Base-by-base conservation (phyloP, 495 filamentous ascomycete genomes). In the Ramalina peruviana region DNA sequence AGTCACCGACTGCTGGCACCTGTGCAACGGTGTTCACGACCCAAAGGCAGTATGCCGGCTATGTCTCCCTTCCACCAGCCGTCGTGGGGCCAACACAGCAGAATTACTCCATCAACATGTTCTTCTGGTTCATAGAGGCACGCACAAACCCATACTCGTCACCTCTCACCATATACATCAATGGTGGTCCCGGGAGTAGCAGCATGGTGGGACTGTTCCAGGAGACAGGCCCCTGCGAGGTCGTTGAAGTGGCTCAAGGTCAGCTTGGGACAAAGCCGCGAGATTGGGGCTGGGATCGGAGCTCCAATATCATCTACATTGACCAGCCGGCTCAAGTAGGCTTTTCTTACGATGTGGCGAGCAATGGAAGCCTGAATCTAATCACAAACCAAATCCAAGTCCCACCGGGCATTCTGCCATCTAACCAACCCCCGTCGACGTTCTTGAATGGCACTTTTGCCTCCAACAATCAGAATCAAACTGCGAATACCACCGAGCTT, bases 91-190 rank as follows among this genome's bases (percentile, higher is more conserved):
- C 65, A 10, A 60, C 72, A 9, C 61, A 69, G 51, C 71, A 78
- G 52, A 60, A 74, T 17, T 84, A 81, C 57, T 70, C 79, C 19
- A 81, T 82, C 48, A 84, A 86, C 59, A 83, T 74, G n/a, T 85
- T 83, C 57, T 86, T 86, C 64, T 86, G 82, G 83, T 87, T 83
- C 57, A 74, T 87, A 52, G 81, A 78, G 54, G 76, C 79, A 0
- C 68, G 79, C 27, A 68, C 78, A 26, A 72, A 77, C 42, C 72
- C 78, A 0, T 54, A 68, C 44, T 75, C 76, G 36, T 72, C 74
- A 4, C 74, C 76, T 20, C 64, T 84, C 25, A 78, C 79, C 2
- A 77, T 85, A 59, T 85, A 52, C 25, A 52, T 75, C 46, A 73
- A 73, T 50, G 73, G 73, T 12, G 74, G 75, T 6, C 78, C 78